phyloP scores from a whole-genome alignment of 495 filamentous ascomycete genomes.

The Penicillium taxi region DNA sequence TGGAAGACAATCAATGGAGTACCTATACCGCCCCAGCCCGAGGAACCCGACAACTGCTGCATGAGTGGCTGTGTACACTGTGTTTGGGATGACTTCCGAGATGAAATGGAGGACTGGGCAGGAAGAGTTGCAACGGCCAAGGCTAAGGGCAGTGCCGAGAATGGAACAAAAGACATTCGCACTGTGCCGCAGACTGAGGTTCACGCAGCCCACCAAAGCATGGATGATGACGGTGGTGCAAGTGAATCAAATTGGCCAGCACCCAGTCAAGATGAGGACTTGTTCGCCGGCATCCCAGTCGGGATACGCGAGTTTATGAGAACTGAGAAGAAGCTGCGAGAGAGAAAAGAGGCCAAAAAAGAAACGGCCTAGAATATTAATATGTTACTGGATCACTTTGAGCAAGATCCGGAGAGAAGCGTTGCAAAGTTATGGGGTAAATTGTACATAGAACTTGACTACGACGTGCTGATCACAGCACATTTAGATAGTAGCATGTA shows the following conservation, averaged over 20 bases:
- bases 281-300: slow-evolving; percentile 79
- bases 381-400: neutral
- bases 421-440: too few relatives aligned
- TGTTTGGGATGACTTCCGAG: slow-evolving; percentile 86
- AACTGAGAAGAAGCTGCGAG: slow-evolving; percentile 84
- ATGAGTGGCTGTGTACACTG: slow-evolving; percentile 98
- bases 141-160: slow-evolving; percentile 15
- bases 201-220: slow-evolving; percentile 42
- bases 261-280: slow-evolving; percentile 32
- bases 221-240: slow-evolving; percentile 78
- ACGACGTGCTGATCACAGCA: too few relatives aligned
- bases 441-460: neutral
- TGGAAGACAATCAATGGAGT: slow-evolving; percentile 67
- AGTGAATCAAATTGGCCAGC: slow-evolving; percentile 59
- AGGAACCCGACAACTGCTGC: slow-evolving; percentile 96
- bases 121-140: slow-evolving; percentile 49
- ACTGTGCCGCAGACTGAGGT: slow-evolving; percentile 30
- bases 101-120: slow-evolving; percentile 87
- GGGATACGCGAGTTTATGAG: slow-evolving; percentile 97
- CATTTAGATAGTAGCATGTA: too few relatives aligned
- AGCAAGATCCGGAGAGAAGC: too few relatives aligned
- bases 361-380: slow-evolving; percentile 10
- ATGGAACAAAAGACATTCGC: slow-evolving; percentile 28
- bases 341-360: slow-evolving; percentile 52
- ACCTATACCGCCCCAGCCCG: slow-evolving; percentile 69